Evolutionary conservation across 306 rosid species (phyloP), one percentile per base, ranked within the genome.

Genomic region (Vicia sativa): DNA sequence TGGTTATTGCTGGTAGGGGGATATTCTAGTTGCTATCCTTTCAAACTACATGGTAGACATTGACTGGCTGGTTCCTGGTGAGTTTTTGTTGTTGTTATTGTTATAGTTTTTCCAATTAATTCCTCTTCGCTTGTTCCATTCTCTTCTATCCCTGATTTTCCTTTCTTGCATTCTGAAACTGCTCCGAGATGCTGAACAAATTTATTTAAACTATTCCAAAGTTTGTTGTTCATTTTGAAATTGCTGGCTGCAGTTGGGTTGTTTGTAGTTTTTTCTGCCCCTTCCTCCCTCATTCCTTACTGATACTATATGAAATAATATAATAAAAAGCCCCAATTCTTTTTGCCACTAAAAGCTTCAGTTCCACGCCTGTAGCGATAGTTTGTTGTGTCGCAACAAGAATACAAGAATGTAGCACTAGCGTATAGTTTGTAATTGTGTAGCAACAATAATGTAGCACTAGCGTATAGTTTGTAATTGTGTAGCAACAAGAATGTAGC

Each of bases 31-130:
- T 52, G 96, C 93, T 39, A 58, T 90, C 61, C 90, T 90, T 67
- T 92, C 98, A 46, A 92, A 92, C 76, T 92, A 92, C 88, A 92
- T 92, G 98, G 93, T 92, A 67, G 98, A 92, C 81, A 71, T 85
- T 8, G 95, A 85, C 71, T 92, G 98, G 98, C 82, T 92, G 85
- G 29, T 87, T 75, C 84, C 88, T 63, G 96, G 98, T 92, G 77
- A 83, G 91, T 75, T 76, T 45, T 68, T 66, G 38, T 6, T 34
- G 38, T 31, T 62, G 6, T 42, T 2, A 7, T 6, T 39, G n/a
- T 70, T 23, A 29, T 63, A 39, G 38, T 60, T 52, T 18, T 77
- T 34, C n/a, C n/a, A n/a, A n/a, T n/a, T n/a, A n/a, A n/a, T 77
- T 34, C 9, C 56, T 59, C 68, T 50, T 77, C 11, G 15, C 3